Evolutionary conservation across 192 early-diverging fungal genomes (phyloP), one percentile per base, ranked within the genome.

Genomic region (Pilobolus umbonatus): DNA sequence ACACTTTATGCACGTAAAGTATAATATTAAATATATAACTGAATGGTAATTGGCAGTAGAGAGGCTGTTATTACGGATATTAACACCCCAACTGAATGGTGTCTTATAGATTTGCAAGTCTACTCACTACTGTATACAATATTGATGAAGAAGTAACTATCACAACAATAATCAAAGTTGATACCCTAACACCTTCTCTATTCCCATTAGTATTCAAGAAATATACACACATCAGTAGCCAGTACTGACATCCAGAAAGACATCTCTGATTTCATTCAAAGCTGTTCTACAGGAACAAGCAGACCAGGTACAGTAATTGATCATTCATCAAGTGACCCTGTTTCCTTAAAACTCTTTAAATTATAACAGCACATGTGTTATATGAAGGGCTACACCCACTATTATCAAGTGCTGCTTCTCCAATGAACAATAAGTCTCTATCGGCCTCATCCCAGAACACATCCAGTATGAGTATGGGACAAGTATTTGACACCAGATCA

Each of bases 201-300:
- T 34, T 29, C 5, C 11, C n/a, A n/a, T n/a, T 55, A 80, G 74
- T 84, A 85, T 11, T 87, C 83, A 61, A 87, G 89, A 60, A 70
- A 82, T 9, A 82, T 91, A 21, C 76, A 86, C 40, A 73, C 80
- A 48, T 75, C 80, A 35, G 58, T 91, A 45, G 89, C 89, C 54
- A 55, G 65, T 6, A 79, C 84, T 25, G 78, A 81, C 49, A 83
- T 88, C 10, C 74, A 78, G 32, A 76, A 82, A 35, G 85, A 91
- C 61, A 82, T 91, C 21, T 31, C 71, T 28, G 64, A 48, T 15
- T 90, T 88, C 60, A 79, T 90, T 19, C 63, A 80, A 22, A 69
- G 70, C 0, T 72, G 75, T 59, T 77, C 81, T 12, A 90, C 88
- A 4, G 88, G 88, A 0, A 69, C 78, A 5, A 68, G 65, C 1